Conservation (phyloP, 352 stramenopile genomes). For the Globisporangium apiculatum region DNA sequence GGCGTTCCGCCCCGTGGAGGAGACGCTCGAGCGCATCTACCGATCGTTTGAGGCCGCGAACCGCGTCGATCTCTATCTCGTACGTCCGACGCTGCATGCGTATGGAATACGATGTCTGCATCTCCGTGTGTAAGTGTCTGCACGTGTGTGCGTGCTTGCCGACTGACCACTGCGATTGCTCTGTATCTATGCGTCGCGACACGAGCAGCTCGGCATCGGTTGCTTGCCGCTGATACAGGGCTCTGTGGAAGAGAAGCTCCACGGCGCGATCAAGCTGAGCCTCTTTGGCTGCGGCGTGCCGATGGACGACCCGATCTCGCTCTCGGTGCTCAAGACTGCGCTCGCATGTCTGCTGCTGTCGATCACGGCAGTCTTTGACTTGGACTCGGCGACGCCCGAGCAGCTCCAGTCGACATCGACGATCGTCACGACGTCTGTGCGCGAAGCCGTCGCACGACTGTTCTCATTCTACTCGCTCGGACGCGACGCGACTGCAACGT, state of each 20-base stretch:
- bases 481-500: slow-evolving; percentile 24
- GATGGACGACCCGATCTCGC: slow-evolving; percentile 24
- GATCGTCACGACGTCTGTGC: slow-evolving; percentile 50
- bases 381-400: slow-evolving; percentile 37
- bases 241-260: slow-evolving; percentile 44
- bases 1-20: slow-evolving; percentile 58
- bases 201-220: slow-evolving; percentile 35
- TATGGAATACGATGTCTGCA: too few species aligned
- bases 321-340: slow-evolving; percentile 29
- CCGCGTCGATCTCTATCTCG: slow-evolving; percentile 49
- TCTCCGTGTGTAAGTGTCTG: neutral
- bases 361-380: slow-evolving; percentile 57
- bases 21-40: slow-evolving; percentile 58
- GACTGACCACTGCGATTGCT: neutral
- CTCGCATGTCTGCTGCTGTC: slow-evolving; percentile 48
- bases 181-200: neutral
- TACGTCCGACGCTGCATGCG: slow-evolving; percentile 8
- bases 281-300: slow-evolving; percentile 29
- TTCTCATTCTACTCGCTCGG: slow-evolving; percentile 35
- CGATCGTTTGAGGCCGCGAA: slow-evolving; percentile 53
- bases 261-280: slow-evolving; percentile 50
- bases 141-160: neutral
- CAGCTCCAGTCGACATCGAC: slow-evolving; percentile 45
- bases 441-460: slow-evolving; percentile 41
- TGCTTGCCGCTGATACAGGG: slow-evolving; percentile 51